phyloP scores from a whole-genome alignment of 148 eudicot species.

The Fagopyrum homotropicum region DNA sequence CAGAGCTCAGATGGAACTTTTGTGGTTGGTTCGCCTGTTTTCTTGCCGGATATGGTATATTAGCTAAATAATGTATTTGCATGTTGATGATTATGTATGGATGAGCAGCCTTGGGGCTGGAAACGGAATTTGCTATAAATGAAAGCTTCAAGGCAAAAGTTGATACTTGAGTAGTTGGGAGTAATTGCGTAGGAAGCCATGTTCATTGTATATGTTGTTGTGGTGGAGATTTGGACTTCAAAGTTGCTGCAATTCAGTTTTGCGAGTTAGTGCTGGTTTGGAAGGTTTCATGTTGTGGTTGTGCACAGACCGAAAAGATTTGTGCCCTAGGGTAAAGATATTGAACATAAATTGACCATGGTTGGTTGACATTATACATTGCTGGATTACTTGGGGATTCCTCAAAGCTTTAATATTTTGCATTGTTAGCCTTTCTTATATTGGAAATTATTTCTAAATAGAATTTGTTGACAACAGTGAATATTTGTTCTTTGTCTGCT shows the following conservation, averaged over 20 bases:
- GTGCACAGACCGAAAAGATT: background rate
- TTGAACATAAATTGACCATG: background rate
- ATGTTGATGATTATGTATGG: background rate
- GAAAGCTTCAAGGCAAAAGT: background rate
- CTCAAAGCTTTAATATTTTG: background rate
- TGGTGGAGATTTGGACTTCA: background rate
- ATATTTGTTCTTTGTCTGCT: background rate
- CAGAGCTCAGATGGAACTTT: constrained; percentile 2
- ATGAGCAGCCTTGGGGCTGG: constrained; percentile 5
- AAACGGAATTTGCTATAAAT: background rate
- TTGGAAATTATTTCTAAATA: background rate
- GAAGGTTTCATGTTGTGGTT: background rate
- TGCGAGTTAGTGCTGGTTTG: background rate
- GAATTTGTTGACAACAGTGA: background rate
- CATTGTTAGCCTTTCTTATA: background rate
- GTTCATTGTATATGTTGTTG: background rate
- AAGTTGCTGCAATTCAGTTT: background rate
- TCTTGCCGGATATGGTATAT: background rate
- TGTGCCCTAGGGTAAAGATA: background rate
- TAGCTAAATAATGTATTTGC: background rate
- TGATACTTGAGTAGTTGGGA: background rate
- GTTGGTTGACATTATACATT: background rate
- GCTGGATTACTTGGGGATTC: background rate
- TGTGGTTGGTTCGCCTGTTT: background rate
- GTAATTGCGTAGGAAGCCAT: background rate